Evolutionary conservation across 2,329 filamentous ascomycete species (phyloP), one percentile per base, ranked within the genome.

Genomic region (Peltaster fructicola): DNA sequence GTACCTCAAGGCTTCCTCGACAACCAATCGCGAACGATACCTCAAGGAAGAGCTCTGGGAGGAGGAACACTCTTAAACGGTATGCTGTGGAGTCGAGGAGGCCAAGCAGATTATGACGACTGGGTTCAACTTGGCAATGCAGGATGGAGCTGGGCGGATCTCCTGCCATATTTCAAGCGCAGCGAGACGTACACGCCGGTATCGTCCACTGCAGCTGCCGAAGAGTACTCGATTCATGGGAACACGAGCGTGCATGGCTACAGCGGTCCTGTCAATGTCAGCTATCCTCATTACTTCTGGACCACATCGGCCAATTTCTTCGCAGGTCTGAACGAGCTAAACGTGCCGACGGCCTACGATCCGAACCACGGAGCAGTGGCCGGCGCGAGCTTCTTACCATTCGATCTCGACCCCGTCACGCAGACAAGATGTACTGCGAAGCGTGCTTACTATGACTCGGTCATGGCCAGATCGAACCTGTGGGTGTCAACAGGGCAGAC

Each of bases 61-160:
- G 48, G 49, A 6, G 36, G 41, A 8, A 48, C 41, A 10, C 35
- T 45, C 6, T 38, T 51, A 24, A 49, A 50, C 22, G 41, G 38
- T 14, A 42, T 45, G 35, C 36, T 43, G 13, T 47, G 35, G 34
- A 42, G 42, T 25, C 53, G 60, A 15, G 61, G 54, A 5, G 53
- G 49, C 23, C 47, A 39, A 17, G 51, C 51, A 17, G 63, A 68
- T 21, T 62, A 65, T 22, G 59, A 73, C 42, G 56, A 54, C 0
- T 73, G 68, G 68, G 59, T 57, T 22, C 44, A 51, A 15, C 44
- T 73, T 7, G 68, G 68, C 0, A 73, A 72, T 34, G 28, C 35
- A 2, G 68, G 65, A 2, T 73, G 68, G 68, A 52, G 55, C 1
- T 73, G 63, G 63, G 47, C 63, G 19, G 52, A 51, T 5, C 32